Base-by-base conservation (phyloP, 2,329 filamentous ascomycete species). In the Calonectria montana region DNA sequence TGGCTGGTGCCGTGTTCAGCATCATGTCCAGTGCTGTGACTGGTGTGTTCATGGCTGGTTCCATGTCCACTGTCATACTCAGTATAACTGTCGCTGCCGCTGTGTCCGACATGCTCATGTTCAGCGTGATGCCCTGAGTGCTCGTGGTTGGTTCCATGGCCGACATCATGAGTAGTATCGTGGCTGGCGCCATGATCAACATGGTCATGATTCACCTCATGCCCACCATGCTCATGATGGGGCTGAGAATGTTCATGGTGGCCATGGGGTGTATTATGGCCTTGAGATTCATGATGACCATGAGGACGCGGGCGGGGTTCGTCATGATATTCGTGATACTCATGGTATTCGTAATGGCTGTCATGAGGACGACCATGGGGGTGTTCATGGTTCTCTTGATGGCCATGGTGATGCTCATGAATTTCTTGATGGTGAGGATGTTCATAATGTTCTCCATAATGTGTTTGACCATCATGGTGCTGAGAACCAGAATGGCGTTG, bases 301-400 rank as follows among this genome's bases (percentile, higher is more conserved):
- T 39, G 53, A 10, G 53, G 31, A 3, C 12, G 29, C 21, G 29
- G n/a, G 6, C 25, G 35, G n/a, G n/a, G n/a, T n/a, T n/a, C n/a
- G 7, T 67, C 65, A 29, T 73, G 65, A n/a, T 61, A 37, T 37
- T 69, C 48, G 15, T 69, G 35, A 35, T 57, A 23, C n/a, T 74
- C 25, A 5, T 66, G 66, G 35, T 59, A 65, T 29, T 67, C 61
- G 4, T 65, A 55, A 16, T 61, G 65, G 23, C 61, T 45, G 5
- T 41, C 64, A 9, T 67, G 55, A 12, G 35, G 15, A 21, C 27
- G 29, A 6, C 23, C 18, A 10, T 63, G 41, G 23, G 48, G 39
- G 2, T 27, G 37, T 5, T 63, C 41, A 41, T 35, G 18, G 21
- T 48, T 12, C 16, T 57, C 53, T 2, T 57, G 53, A 31, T 63